Percentiles rank a stretch among this genome's conserved stretches.
These are phyloP conservation scores for Hyaloscypha hepaticicola DNA, from an alignment of 495 filamentous ascomycete genomes.

Conservation along the genomic window DNA sequence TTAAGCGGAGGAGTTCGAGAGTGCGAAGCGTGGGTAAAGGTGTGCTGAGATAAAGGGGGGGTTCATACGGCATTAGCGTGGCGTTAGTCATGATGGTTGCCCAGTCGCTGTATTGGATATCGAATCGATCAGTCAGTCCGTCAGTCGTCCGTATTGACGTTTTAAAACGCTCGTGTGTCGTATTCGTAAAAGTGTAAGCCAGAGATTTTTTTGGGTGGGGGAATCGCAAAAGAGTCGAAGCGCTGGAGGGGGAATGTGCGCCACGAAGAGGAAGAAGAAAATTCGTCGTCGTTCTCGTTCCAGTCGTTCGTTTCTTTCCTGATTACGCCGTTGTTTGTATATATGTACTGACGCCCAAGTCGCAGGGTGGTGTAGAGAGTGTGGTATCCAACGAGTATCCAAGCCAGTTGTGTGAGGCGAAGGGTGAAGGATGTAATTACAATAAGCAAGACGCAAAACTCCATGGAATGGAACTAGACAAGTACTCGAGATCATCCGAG, in stretches of 20 bases:
- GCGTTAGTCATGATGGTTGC: slow-evolving; percentile 37
- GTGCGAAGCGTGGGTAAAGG: not conserved
- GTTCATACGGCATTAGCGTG: not conserved
- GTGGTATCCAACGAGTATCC: slow-evolving; percentile 18
- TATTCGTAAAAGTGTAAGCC: not conserved
- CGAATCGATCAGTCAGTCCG: slow-evolving; percentile 23
- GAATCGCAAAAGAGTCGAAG: not conserved
- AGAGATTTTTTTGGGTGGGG: not conserved
- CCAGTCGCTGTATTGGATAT: slow-evolving; percentile 37
- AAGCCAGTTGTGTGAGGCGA: not conserved
- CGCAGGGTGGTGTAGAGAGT: slow-evolving; percentile 24
- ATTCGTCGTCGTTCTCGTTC: slow-evolving; percentile 8
- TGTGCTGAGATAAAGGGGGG: not conserved
- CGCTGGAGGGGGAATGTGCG: not conserved
- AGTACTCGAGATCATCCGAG: not conserved
- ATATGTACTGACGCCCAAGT: slow-evolving; percentile 29
- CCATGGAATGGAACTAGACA: slow-evolving; percentile 16
- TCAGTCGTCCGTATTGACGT: slow-evolving; percentile 9
- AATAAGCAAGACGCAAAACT: slow-evolving; percentile 24
- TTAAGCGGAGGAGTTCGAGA: slow-evolving; percentile 17
- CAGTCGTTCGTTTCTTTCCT: slow-evolving; percentile 19
- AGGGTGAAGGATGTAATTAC: slow-evolving; percentile 20
- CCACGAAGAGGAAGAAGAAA: slow-evolving; percentile 13
- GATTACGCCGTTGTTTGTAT: slow-evolving; percentile 28
- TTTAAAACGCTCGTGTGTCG: slow-evolving; percentile 2